Percentiles rank a stretch among this genome's conserved stretches.
phyloP scores from a whole-genome alignment of 2,329 filamentous ascomycete species.

The Lecanoromycetidae sp. region DNA sequence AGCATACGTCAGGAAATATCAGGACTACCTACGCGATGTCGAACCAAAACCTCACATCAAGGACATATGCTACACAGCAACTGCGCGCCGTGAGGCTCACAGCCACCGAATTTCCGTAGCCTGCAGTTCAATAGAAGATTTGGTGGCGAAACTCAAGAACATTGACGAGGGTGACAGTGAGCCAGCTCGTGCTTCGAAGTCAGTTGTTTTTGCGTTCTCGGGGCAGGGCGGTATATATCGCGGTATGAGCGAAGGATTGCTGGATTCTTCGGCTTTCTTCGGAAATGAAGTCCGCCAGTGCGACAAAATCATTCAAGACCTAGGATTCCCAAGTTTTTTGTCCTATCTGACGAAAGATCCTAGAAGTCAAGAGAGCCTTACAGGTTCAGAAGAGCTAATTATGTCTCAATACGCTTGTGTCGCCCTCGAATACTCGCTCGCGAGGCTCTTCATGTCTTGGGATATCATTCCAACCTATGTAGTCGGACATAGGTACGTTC shows the following conservation, averaged over 20 bases:
- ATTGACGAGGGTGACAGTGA: not conserved
- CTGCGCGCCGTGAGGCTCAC: constrained; percentile 18
- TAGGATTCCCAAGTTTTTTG: not conserved
- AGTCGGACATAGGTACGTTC: constrained; percentile 20
- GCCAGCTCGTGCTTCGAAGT: not conserved
- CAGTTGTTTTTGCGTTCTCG: constrained; percentile 22
- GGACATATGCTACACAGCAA: constrained; percentile 20
- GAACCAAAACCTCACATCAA: constrained; percentile 9
- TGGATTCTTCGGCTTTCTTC: constrained; percentile 5
- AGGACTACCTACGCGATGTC: constrained; percentile 11
- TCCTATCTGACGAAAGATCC: not conserved
- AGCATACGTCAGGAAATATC: constrained; percentile 1
- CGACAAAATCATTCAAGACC: constrained; percentile 1
- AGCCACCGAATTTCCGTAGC: constrained; percentile 15
- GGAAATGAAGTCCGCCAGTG: not conserved
- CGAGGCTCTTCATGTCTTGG: constrained; percentile 23
- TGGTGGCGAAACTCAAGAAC: constrained; percentile 1
- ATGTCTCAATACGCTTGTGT: constrained; percentile 24
- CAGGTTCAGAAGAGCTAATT: constrained; percentile 17
- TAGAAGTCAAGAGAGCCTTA: not conserved
- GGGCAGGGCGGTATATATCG: constrained; percentile 29
- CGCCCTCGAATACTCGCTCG: constrained; percentile 24
- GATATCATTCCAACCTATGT: constrained; percentile 19
- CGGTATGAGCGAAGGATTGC: constrained; percentile 25
- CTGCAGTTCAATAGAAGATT: constrained; percentile 9